Evolutionary conservation across 2,329 filamentous ascomycete genomes (phyloP).

Genomic region (Xylariaceae sp.): DNA sequence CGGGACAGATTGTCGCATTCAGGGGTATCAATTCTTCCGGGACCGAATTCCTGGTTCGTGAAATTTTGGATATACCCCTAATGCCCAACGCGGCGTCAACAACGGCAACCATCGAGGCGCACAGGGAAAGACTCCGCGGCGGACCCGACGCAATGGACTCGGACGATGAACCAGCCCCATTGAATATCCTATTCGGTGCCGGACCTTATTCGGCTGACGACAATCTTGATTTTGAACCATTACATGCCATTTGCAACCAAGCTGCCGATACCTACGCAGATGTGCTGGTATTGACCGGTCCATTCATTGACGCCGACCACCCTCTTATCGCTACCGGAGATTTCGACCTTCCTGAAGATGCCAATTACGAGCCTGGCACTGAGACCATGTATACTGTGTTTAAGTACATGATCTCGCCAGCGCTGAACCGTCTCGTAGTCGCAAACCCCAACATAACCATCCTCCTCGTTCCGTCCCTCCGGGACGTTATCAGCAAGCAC

Average conservation of each 20-base stretch:
- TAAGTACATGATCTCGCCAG: constrained; percentile 68
- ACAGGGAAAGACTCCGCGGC: constrained; percentile 64
- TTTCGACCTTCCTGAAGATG: constrained; percentile 67
- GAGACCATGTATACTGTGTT: constrained; percentile 80
- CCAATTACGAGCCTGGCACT: constrained; percentile 62
- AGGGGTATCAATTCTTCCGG: constrained; percentile 83
- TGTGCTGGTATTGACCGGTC: constrained; percentile 72
- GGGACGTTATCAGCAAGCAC: constrained; percentile 60
- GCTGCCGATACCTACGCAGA: constrained; percentile 73
- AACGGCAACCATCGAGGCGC: constrained; percentile 57
- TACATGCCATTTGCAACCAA: constrained; percentile 73
- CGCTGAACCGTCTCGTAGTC: constrained; percentile 63
- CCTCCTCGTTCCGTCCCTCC: constrained; percentile 74
- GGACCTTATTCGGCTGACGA: constrained; percentile 92
- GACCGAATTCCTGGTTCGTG: constrained; percentile 71
- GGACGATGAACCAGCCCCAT: constrained; percentile 56
- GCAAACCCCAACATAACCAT: constrained; percentile 74
- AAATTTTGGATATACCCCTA: constrained; percentile 70
- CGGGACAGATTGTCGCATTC: constrained; percentile 86
- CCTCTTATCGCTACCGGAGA: constrained; percentile 77
- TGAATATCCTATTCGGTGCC: constrained; percentile 72
- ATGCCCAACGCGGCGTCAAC: constrained; percentile 69
- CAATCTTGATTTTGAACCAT: constrained; percentile 82
- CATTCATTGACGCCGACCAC: constrained; percentile 89
- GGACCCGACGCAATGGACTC: constrained; percentile 58